Evolutionary conservation across 768 basidiomycete genomes (phyloP), one percentile per base, ranked within the genome.

Genomic region (Boletus insuetus): DNA sequence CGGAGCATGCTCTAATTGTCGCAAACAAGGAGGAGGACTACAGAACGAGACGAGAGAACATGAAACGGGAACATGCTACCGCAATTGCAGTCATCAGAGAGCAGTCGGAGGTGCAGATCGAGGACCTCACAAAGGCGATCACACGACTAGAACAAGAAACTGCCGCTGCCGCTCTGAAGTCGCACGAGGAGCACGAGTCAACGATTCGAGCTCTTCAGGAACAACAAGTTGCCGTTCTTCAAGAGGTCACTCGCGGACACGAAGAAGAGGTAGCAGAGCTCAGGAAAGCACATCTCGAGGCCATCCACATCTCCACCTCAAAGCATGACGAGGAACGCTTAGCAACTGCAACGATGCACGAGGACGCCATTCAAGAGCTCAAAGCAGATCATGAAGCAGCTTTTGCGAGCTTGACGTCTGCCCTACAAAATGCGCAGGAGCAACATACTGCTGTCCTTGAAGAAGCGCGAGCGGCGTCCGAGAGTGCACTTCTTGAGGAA

Each of bases 11-110:
- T 2, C 74, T 81, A 26, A 65, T 74, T 17, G 64, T 87, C 41
- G 73, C 79, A 20, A 74, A 76, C 44, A 85, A 82, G 65, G 82
- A 81, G 39, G 84, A 84, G 24, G 86, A 87, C 48, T 81, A 87
- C 57, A 69, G 77, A 29, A 54, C 67, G 17, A 60, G 68, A 39
- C 62, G 74, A 19, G 69, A 69, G 51, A 60, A 60, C 40, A 64
- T 70, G 57, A 70, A 73, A 42, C 55, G 59, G 22, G 74, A 79
- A 51, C 76, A 79, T 43, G 43, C 69, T 6, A 67, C 67, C 20
- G 61, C 68, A 19, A 46, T 73, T 48, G 70, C 69, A 6, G 51
- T 68, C 35, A 48, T 67, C 47, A 70, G 60, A 46, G 65, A 70
- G 47, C 68, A 73, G 59, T 73, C 68, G 41, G 69, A 73, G 51